phyloP scores from a whole-genome alignment of 139 green algal genomes.

The Tetradesmus lagerheimii region DNA sequence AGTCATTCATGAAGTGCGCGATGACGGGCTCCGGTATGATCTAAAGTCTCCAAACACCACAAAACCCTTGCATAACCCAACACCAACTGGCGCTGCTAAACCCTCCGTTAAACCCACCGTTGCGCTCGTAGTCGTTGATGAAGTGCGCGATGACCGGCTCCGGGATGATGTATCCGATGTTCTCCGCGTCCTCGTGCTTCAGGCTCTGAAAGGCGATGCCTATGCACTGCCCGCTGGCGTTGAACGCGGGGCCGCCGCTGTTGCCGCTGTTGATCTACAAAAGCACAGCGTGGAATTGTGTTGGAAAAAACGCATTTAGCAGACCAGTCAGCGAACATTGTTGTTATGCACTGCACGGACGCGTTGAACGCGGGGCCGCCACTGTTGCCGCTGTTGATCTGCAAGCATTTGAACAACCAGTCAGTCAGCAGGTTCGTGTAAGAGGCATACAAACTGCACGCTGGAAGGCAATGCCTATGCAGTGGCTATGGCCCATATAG shows the following conservation, averaged over 20 bases:
- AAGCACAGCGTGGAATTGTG: no score
- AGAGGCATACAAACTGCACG: no score
- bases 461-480: no score
- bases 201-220: slow-evolving; percentile 95
- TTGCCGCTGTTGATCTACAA: slow-evolving; percentile 85
- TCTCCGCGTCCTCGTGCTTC: slow-evolving; percentile 73
- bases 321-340: background rate
- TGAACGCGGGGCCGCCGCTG: slow-evolving; percentile 90
- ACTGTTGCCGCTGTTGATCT: background rate
- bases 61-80: background rate
- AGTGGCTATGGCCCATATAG: no score
- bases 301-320: background rate
- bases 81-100: no score
- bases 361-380: background rate
- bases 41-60: slow-evolving; percentile 60
- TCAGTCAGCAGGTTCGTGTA: no score
- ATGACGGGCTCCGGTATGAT: slow-evolving; percentile 81
- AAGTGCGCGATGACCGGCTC: slow-evolving; percentile 90
- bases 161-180: slow-evolving; percentile 79
- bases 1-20: slow-evolving; percentile 91
- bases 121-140: slow-evolving; percentile 84
- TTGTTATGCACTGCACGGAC: background rate
- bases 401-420: no score
- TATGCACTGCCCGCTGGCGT: slow-evolving; percentile 81
- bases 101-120: slow-evolving; percentile 52